These are phyloP conservation scores for Monilinia vaccinii-corymbosi DNA, from an alignment of 2,329 filamentous ascomycete genomes.

Conservation along the genomic window DNA sequence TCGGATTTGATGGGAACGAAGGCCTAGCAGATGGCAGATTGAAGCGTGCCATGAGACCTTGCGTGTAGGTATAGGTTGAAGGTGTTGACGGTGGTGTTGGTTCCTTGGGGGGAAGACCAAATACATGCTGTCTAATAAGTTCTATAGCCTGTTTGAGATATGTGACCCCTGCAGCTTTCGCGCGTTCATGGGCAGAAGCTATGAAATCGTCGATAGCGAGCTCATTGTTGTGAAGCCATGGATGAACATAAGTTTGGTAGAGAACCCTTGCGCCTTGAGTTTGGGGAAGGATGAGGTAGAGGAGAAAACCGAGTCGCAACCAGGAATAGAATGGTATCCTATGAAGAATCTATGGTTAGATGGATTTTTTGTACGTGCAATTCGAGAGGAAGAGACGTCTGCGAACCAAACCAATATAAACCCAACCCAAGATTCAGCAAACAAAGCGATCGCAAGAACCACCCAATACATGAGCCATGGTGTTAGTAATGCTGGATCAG, in stretches of 20 bases:
- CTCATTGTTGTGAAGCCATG: slow-evolving; percentile 83
- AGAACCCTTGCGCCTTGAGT: slow-evolving; percentile 85
- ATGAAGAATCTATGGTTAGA: slow-evolving; percentile 5
- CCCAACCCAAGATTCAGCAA: slow-evolving; percentile 78
- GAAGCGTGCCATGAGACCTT: slow-evolving; percentile 76
- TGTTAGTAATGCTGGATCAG: slow-evolving; percentile 77
- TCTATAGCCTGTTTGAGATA: slow-evolving; percentile 67
- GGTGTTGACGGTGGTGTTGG: slow-evolving; percentile 37
- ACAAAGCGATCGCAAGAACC: slow-evolving; percentile 70
- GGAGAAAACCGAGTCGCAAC: slow-evolving; percentile 75
- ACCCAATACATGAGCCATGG: slow-evolving; percentile 99
- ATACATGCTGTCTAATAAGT: slow-evolving; percentile 61
- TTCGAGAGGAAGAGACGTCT: neutral
- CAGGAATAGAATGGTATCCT: slow-evolving; percentile 92
- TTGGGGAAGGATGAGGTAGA: slow-evolving; percentile 94
- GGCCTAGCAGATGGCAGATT: slow-evolving; percentile 65
- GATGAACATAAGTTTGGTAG: slow-evolving; percentile 79
- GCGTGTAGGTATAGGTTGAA: slow-evolving; percentile 55
- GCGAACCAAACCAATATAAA: slow-evolving; percentile 74
- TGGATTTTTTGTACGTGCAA: neutral
- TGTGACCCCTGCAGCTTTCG: slow-evolving; percentile 65
- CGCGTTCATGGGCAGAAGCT: slow-evolving; percentile 66
- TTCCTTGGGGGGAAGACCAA: slow-evolving; percentile 61
- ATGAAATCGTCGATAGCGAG: slow-evolving; percentile 85
- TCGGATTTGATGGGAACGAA: slow-evolving; percentile 30